These are phyloP conservation scores for Phytopythium aichiense DNA, from an alignment of 352 stramenopile species.

Conservation along the genomic window DNA sequence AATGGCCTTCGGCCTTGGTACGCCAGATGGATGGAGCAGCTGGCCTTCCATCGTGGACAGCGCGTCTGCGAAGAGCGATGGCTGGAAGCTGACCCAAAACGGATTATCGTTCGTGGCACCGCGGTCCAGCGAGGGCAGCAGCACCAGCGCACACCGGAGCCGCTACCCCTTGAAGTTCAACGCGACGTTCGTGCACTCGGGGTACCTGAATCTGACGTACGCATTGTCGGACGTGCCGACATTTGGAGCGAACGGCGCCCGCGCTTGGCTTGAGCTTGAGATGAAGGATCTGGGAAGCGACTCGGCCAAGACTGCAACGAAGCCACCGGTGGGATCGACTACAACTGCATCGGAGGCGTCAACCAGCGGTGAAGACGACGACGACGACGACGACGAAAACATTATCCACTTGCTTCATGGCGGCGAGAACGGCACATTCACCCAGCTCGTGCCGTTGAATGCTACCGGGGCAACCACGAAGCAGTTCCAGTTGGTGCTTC, in stretches of 20 bases:
- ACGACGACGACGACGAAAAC: slow-evolving; percentile 21
- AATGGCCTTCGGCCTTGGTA: slow-evolving; percentile 44
- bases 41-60: slow-evolving; percentile 61
- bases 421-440: slow-evolving; percentile 63
- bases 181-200: slow-evolving; percentile 44
- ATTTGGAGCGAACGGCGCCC: slow-evolving; percentile 46
- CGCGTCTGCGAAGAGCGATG: slow-evolving; percentile 24
- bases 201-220: slow-evolving; percentile 64
- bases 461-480: slow-evolving; percentile 39
- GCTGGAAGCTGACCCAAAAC: slow-evolving; percentile 69
- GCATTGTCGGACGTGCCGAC: slow-evolving; percentile 56
- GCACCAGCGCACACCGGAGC: slow-evolving; percentile 20
- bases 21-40: slow-evolving; percentile 45
- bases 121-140: not conserved
- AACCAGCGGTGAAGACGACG: slow-evolving; percentile 6
- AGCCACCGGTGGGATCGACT: slow-evolving; percentile 8
- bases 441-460: slow-evolving; percentile 46
- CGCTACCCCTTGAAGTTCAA: slow-evolving; percentile 55
- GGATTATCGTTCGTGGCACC: slow-evolving; percentile 35
- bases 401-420: slow-evolving; percentile 57
- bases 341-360: not conserved
- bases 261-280: slow-evolving; percentile 73
- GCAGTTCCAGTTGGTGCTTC: slow-evolving; percentile 56
- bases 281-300: slow-evolving; percentile 20
- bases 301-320: slow-evolving; percentile 5